Conservation (phyloP, 1,139 yeast genomes). For the Zhuliangozyma blackwelliae region DNA sequence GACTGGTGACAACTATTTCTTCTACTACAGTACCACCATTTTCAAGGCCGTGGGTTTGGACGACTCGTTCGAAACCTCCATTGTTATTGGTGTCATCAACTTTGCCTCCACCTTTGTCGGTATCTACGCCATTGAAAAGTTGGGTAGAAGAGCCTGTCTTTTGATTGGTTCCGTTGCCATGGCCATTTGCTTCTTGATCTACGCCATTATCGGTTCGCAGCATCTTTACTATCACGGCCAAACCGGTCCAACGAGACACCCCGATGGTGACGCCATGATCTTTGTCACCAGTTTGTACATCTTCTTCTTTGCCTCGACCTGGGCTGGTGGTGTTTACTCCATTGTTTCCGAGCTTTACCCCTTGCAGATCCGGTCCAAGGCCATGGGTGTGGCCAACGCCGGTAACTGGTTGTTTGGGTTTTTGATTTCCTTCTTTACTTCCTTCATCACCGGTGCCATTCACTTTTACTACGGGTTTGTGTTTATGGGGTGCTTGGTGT, state of each 20-base stretch:
- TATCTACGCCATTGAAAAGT: slow-evolving; percentile 59
- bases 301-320: slow-evolving; percentile 78
- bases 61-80: slow-evolving; percentile 74
- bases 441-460: slow-evolving; percentile 52
- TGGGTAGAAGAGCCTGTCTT: slow-evolving; percentile 68
- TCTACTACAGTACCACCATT: slow-evolving; percentile 76
- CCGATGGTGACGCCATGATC: slow-evolving; percentile 73
- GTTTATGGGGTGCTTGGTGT: slow-evolving; percentile 62
- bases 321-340: slow-evolving; percentile 85
- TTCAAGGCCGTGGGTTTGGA: slow-evolving; percentile 76
- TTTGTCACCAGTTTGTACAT: slow-evolving; percentile 75
- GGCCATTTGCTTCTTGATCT: slow-evolving; percentile 57
- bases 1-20: slow-evolving; percentile 78
- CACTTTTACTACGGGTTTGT: slow-evolving; percentile 64
- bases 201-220: slow-evolving; percentile 58
- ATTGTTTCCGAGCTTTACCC: slow-evolving; percentile 79
- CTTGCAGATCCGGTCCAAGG: slow-evolving; percentile 72
- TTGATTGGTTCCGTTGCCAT: slow-evolving; percentile 45
- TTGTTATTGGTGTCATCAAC: slow-evolving; percentile 74
- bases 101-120: slow-evolving; percentile 71
- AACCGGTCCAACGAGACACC: slow-evolving; percentile 27
- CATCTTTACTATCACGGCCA: slow-evolving; percentile 53
- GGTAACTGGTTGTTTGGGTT: slow-evolving; percentile 81
- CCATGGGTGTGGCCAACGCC: slow-evolving; percentile 71
- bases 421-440: slow-evolving; percentile 71